These are phyloP conservation scores for Coniochaeta sp. DNA, from an alignment of 2,329 filamentous ascomycete species.

Conservation along the genomic window DNA sequence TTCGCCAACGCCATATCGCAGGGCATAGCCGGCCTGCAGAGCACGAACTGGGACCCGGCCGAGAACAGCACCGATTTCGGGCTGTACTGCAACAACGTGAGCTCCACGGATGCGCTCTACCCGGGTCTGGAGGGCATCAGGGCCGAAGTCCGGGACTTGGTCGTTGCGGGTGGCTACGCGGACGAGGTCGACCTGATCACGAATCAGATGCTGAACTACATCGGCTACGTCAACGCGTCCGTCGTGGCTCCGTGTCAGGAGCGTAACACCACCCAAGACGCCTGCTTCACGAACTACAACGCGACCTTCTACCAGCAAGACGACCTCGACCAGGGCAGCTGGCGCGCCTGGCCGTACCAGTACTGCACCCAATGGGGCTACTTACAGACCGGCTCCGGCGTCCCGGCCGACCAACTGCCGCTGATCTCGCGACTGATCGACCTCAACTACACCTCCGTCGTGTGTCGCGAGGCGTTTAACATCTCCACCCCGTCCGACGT, in stretches of 20 bases:
- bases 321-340: slow-evolving; percentile 30
- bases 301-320: slow-evolving; percentile 24
- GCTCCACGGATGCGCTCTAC: slow-evolving; percentile 32
- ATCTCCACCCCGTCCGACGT: slow-evolving; percentile 57
- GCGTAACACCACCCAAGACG: slow-evolving; percentile 21
- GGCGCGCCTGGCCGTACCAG: slow-evolving; percentile 44
- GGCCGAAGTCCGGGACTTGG: slow-evolving; percentile 27
- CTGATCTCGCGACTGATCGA: slow-evolving; percentile 66
- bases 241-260: slow-evolving; percentile 14
- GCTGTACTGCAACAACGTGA: slow-evolving; percentile 40
- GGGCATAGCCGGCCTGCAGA: slow-evolving; percentile 37
- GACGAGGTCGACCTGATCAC: slow-evolving; percentile 28
- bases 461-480: slow-evolving; percentile 64
- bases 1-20: slow-evolving; percentile 35
- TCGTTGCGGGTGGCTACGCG: slow-evolving; percentile 32
- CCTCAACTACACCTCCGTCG: slow-evolving; percentile 51
- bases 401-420: slow-evolving; percentile 56
- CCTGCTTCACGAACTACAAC: slow-evolving; percentile 29
- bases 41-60: slow-evolving; percentile 46
- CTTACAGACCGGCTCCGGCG: slow-evolving; percentile 65
- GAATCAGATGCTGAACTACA: slow-evolving; percentile 42
- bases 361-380: slow-evolving; percentile 67
- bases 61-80: slow-evolving; percentile 33
- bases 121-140: slow-evolving; percentile 28
- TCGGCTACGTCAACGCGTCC: slow-evolving; percentile 33